Evolutionary conservation across 495 filamentous ascomycete genomes (phyloP).

Genomic region (Xylaria cubensis): DNA sequence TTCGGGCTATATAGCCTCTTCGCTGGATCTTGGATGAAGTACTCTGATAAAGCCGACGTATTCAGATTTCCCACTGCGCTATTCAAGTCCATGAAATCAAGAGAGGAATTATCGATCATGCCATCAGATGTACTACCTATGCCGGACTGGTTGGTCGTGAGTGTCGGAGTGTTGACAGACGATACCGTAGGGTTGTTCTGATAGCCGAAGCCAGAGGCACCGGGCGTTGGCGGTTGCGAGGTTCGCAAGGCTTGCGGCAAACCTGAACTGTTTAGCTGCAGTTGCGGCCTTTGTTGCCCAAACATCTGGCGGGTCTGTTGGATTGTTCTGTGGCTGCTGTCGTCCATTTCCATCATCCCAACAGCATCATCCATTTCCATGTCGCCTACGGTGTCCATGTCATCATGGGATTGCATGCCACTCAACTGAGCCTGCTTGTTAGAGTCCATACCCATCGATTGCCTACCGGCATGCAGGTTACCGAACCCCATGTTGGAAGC

Average conservation of each 20-base stretch:
- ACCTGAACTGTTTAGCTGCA: constrained; percentile 71
- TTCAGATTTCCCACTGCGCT: constrained; percentile 50
- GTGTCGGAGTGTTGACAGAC: constrained; percentile 92
- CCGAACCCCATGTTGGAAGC: constrained; percentile 44
- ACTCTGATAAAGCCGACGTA: constrained; percentile 45
- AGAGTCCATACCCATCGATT: constrained; percentile 38
- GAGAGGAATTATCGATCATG: constrained; percentile 62
- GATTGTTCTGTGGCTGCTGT: constrained; percentile 64
- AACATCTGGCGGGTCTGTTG: constrained; percentile 67
- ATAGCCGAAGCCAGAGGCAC: constrained; percentile 72
- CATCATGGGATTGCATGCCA: constrained; percentile 56
- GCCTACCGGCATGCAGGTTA: constrained; percentile 57
- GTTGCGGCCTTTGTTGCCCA: constrained; percentile 74
- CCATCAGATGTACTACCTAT: constrained; percentile 42
- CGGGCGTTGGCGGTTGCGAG: constrained; percentile 86
- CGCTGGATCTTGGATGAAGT: constrained; percentile 92
- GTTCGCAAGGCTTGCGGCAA: constrained; percentile 80
- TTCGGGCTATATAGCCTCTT: constrained; percentile 90
- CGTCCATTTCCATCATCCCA: constrained; percentile 65
- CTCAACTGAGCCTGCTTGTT: constrained; percentile 40
- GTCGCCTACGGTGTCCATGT: constrained; percentile 87
- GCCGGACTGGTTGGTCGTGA: constrained; percentile 66
- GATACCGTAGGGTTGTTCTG: constrained; percentile 98
- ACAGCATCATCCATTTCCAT: constrained; percentile 96
- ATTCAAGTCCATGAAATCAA: constrained; percentile 60